phyloP scores from a whole-genome alignment of 192 early-diverging fungal species.

The Rhizophagus clarus region DNA sequence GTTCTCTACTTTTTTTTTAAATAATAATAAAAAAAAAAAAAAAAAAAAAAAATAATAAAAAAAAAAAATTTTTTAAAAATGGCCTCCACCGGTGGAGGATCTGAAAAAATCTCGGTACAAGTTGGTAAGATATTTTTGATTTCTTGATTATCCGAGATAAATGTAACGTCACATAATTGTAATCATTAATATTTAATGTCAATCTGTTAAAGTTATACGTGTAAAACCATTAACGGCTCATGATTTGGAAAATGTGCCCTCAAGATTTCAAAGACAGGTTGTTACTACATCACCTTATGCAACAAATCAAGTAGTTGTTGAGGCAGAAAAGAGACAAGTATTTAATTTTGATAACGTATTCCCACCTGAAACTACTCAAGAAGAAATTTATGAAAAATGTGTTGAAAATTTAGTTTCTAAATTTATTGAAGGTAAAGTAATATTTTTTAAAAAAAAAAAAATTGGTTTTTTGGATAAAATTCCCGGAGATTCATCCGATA shows the following conservation, averaged over 20 bases:
- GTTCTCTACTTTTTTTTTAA: background rate
- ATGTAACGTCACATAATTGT: background rate
- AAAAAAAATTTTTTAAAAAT: background rate
- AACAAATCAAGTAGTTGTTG: constrained; percentile 10
- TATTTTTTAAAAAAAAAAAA: too few species aligned
- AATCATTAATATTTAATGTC: background rate
- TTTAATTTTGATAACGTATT: constrained; percentile 74
- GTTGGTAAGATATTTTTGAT: background rate
- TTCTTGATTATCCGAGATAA: background rate
- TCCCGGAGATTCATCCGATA: background rate
- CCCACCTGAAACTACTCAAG: constrained; percentile 58
- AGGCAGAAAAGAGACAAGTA: constrained; percentile 17
- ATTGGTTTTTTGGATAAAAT: background rate
- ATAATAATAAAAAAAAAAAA: background rate
- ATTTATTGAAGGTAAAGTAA: constrained; percentile 49
- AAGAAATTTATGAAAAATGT: constrained; percentile 57
- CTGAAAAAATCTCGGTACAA: background rate
- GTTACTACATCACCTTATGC: background rate
- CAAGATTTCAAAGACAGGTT: constrained; percentile 7
- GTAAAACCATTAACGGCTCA: constrained; percentile 7
- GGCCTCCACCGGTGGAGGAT: background rate
- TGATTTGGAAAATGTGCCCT: background rate
- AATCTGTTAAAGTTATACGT: background rate
- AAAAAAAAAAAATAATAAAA: background rate
- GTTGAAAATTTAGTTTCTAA: constrained; percentile 46